Evolutionary conservation across 345 rosid species (phyloP).

Genomic region (Ailanthus altissimus): DNA sequence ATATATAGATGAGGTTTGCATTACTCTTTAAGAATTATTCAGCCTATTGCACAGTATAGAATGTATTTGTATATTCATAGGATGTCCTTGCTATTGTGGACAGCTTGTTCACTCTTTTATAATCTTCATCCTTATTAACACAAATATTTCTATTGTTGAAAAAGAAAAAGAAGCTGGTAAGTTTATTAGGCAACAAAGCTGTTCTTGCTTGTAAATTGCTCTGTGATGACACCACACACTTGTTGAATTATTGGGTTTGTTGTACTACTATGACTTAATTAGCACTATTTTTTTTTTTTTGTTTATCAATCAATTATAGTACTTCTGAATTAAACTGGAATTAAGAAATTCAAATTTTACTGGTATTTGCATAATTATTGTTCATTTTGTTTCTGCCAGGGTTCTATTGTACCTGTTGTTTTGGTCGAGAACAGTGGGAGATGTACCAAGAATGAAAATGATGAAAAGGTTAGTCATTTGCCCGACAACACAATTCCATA

Average conservation of each 20-base stretch:
- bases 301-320: neutral
- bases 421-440: constrained; percentile 67
- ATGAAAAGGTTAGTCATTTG: constrained; percentile 50
- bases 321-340: neutral
- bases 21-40: neutral
- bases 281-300: neutral
- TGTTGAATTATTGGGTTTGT: neutral
- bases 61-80: neutral
- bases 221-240: neutral
- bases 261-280: neutral
- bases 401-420: constrained; percentile 42
- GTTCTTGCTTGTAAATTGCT: neutral
- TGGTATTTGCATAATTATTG: neutral
- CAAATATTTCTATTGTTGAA: neutral
- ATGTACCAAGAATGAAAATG: constrained; percentile 57
- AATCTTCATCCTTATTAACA: neutral
- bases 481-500: neutral
- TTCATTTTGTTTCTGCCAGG: constrained; percentile 37
- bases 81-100: neutral
- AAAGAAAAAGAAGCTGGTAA: neutral
- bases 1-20: neutral
- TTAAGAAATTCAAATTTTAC: neutral
- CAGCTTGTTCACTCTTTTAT: neutral
- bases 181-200: neutral
- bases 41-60: neutral